Evolutionary conservation across 73 alveolate species (phyloP), one percentile per base, ranked within the genome.

Genomic region (Durusdinium trenchii): DNA sequence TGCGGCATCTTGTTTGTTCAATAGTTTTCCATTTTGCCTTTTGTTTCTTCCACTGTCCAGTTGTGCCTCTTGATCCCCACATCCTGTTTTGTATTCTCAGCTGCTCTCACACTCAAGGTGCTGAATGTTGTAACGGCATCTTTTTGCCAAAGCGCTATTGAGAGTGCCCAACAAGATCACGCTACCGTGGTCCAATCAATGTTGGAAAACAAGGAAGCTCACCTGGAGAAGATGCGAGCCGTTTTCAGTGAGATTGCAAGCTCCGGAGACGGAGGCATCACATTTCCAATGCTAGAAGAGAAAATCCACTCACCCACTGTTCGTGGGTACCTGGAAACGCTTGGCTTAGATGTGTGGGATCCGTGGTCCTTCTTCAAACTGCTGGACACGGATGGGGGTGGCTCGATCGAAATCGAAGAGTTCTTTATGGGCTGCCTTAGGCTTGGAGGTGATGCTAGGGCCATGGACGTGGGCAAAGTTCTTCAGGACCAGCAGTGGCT

Each of bases 191-290:
- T 86, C 83, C 95, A 86, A 47, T 57, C 95, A 35, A 60, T 86
- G 95, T 62, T 86, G 95, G 95, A 86, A 67, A 86, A 86, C 95
- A 86, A 86, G n/a, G 95, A 86, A 62, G 82, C 86, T 30, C 95
- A 86, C 32, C 42, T 86, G 82, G 30, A 12, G 47, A 86, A 86
- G 62, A 45, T 86, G 47, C 95, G 95, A 14, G 95, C 95, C 38
- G 95, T 86, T 7, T 86, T 86, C 62, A 86, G 95, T 62, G 50
- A 67, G 10, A 43, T 86, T 35, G 84, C 47, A 46, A 48, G 64
- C 47, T 36, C 10, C 48, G 95, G 30, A n/a, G 76, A 67, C 23
- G 85, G 85, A 23, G 47, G 83, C 47, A 86, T 86, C 61, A 86
- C 95, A 6, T 86, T 60, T 23, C 42, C 95, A 7, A 86, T 86